A percentile compares a stretch with the other conserved stretches of the same genome.
phyloP scores from a whole-genome alignment of 2,329 filamentous ascomycete species.

The Dactylellina drechsleri region DNA sequence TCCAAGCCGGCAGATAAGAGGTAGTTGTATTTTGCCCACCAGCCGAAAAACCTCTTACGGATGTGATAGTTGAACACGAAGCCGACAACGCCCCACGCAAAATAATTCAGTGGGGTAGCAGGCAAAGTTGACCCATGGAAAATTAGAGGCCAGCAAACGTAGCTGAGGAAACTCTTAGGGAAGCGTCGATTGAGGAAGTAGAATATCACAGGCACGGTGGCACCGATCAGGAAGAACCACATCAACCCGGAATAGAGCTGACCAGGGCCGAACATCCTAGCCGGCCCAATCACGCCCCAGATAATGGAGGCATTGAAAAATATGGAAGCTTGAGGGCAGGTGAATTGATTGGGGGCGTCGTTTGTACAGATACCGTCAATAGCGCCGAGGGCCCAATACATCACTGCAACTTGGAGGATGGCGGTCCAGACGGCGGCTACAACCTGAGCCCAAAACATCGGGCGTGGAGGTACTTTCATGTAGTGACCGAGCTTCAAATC shows the following conservation, averaged over 20 bases:
- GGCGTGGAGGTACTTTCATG: constrained; percentile 72
- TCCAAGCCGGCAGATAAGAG: constrained; percentile 77
- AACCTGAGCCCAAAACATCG: constrained; percentile 74
- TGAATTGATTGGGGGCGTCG: constrained; percentile 70
- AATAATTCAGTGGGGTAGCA: constrained; percentile 76
- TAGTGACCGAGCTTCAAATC: constrained; percentile 68
- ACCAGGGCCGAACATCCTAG: constrained; percentile 73
- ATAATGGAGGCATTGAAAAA: constrained; percentile 77
- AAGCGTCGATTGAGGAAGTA: constrained; percentile 71
- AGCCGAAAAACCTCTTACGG: constrained; percentile 72
- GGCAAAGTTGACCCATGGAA: constrained; percentile 73
- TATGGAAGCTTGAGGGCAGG: constrained; percentile 69
- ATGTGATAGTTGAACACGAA: constrained; percentile 76
- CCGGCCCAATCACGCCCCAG: constrained; percentile 78
- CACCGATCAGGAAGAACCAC: constrained; percentile 77
- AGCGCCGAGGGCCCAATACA: constrained; percentile 70
- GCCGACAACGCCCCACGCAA: constrained; percentile 75
- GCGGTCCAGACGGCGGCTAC: constrained; percentile 74
- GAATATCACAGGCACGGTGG: constrained; percentile 70
- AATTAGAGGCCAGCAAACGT: constrained; percentile 74
- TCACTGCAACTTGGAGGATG: constrained; percentile 73
- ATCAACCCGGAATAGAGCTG: constrained; percentile 73
- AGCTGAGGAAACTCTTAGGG: constrained; percentile 71
- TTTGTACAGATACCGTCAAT: constrained; percentile 74
- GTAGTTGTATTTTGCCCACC: constrained; percentile 84